phyloP scores from a whole-genome alignment of 139 green algal species.

The Penium margaritaceum region DNA sequence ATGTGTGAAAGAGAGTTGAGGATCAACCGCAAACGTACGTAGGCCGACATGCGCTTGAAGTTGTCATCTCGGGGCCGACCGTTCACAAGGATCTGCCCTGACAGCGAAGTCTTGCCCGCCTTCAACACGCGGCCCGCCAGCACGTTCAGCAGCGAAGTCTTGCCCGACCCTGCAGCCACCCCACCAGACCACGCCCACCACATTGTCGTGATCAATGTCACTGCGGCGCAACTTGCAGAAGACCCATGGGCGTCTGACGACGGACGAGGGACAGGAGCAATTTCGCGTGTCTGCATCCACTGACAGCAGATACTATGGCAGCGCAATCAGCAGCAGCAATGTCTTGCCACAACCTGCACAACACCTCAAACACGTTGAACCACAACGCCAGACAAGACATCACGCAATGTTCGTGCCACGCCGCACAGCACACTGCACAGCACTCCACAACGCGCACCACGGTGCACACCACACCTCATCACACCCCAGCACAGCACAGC shows the following conservation, averaged over 20 bases:
- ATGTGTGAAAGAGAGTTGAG: not conserved
- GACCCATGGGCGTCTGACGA: not conserved
- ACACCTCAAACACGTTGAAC: not conserved
- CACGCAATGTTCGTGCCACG: too few relatives aligned
- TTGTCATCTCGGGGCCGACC: constrained; percentile 5
- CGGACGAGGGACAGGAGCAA: too few relatives aligned
- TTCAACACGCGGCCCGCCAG: constrained; percentile 42
- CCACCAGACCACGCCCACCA: too few relatives aligned
- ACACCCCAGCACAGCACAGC: too few relatives aligned
- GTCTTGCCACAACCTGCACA: not conserved
- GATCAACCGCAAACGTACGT: too few relatives aligned
- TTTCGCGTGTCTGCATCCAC: too few relatives aligned
- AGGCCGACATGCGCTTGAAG: constrained; percentile 43
- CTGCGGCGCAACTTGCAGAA: not conserved
- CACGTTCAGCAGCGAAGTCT: constrained; percentile 53
- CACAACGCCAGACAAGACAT: not conserved
- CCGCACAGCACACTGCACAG: too few relatives aligned
- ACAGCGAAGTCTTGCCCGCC: not conserved
- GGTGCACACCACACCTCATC: too few relatives aligned
- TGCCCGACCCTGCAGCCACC: constrained; percentile 33
- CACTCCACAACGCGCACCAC: too few relatives aligned
- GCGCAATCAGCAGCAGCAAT: too few relatives aligned
- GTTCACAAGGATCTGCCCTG: constrained; percentile 43
- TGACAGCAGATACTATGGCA: too few relatives aligned
- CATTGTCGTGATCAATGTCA: not conserved